A percentile compares a stretch with the other conserved stretches of the same genome.
These are phyloP conservation scores for Lentinula boryana DNA, from an alignment of 768 basidiomycete genomes.

Conservation along the genomic window DNA sequence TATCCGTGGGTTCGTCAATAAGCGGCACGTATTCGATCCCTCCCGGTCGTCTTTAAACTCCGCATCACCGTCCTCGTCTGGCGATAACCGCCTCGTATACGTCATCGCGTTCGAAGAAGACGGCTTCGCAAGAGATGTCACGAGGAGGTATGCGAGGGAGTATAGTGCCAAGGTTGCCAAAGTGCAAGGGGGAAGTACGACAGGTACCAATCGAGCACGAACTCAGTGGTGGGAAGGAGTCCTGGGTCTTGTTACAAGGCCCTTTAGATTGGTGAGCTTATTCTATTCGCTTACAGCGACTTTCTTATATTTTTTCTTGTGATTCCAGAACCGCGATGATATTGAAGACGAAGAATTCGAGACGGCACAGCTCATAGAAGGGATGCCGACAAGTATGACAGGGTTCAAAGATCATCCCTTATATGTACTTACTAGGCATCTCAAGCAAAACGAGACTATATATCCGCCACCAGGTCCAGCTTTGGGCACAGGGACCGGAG, in stretches of 20 bases:
- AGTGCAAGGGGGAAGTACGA: conserved; percentile 54
- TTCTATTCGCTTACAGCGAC: background rate
- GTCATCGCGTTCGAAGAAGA: conserved; percentile 95
- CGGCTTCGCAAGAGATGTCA: conserved; percentile 87
- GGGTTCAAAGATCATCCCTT: conserved; percentile 97
- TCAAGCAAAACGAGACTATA: conserved; percentile 84
- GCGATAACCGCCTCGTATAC: conserved; percentile 85
- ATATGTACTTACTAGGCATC: conserved; percentile 80
- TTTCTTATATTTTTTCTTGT: conserved; percentile 11
- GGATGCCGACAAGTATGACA: conserved; percentile 84
- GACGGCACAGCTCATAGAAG: conserved; percentile 71
- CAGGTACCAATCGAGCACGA: conserved; percentile 36
- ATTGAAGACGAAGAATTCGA: conserved; percentile 88
- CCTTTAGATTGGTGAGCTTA: conserved; percentile 74
- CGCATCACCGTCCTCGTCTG: conserved; percentile 7
- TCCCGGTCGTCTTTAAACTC: conserved; percentile 10
- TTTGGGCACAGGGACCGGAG: background rate
- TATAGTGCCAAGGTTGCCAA: conserved; percentile 80
- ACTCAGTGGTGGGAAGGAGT: conserved; percentile 85
- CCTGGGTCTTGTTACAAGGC: conserved; percentile 55
- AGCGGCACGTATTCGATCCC: conserved; percentile 77
- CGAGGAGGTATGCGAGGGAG: conserved; percentile 78
- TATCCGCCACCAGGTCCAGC: conserved; percentile 51
- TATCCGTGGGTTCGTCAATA: conserved; percentile 72
- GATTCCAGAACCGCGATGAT: conserved; percentile 78